Evolutionary conservation across 148 eudicot species (phyloP).

Genomic region (Fagopyrum homotropicum): DNA sequence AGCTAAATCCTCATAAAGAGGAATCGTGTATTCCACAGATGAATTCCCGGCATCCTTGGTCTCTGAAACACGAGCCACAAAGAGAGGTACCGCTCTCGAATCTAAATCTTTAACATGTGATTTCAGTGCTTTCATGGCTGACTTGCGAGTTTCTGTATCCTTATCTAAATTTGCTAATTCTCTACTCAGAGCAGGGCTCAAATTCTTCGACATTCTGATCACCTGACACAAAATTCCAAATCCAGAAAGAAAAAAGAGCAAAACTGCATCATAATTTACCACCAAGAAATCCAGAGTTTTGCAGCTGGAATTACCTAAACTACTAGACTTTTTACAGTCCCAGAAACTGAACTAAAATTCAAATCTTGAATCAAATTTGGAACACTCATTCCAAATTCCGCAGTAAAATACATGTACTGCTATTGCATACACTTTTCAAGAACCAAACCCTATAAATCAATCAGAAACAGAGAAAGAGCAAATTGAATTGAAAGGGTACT

Average conservation of each 20-base stretch:
- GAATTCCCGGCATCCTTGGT: constrained; percentile 55
- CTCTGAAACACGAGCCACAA: constrained; percentile 93
- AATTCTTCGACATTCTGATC: constrained; percentile 58
- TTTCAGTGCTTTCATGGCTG: constrained; percentile 86
- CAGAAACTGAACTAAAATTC: background rate
- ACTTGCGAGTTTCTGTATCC: constrained; percentile 68
- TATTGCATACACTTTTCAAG: background rate
- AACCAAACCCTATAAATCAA: background rate
- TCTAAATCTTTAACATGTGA: constrained; percentile 85
- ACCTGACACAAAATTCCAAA: background rate
- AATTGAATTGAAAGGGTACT: background rate
- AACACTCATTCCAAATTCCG: background rate
- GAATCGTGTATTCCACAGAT: constrained; percentile 77
- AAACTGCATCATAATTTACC: background rate
- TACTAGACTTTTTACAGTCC: background rate
- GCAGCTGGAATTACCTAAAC: constrained; percentile 23
- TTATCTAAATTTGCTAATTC: constrained; percentile 85
- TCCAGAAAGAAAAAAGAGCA: background rate
- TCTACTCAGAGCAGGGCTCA: constrained; percentile 64
- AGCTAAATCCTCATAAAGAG: constrained; percentile 91
- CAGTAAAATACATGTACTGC: background rate
- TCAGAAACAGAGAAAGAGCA: background rate
- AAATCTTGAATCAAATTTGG: background rate
- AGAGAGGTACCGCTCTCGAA: constrained; percentile 72
- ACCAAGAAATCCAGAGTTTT: constrained; percentile 25